Conservation (phyloP, 306 rosid species). For the Vicia villosa region DNA sequence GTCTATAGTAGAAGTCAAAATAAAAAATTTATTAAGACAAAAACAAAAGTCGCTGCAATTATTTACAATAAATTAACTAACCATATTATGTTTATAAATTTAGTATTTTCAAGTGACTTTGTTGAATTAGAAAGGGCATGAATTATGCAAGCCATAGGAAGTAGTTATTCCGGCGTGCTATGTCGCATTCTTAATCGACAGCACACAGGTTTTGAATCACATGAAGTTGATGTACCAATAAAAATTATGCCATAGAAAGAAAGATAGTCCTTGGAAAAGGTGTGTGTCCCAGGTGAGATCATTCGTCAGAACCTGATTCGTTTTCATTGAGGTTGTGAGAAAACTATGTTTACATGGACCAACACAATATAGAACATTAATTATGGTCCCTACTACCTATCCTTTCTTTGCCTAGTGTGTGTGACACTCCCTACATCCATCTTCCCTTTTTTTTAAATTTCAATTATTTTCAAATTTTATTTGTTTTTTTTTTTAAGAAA, state of each 20-base stretch:
- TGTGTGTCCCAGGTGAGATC: not conserved
- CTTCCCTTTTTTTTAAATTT: too few relatives aligned
- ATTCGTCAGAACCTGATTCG: constrained; percentile 31
- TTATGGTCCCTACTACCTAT: constrained; percentile 18
- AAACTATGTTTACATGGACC: constrained; percentile 7
- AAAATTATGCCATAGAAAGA: not conserved
- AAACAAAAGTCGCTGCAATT: not conserved
- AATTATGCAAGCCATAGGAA: not conserved
- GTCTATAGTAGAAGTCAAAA: not conserved
- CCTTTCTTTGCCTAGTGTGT: too few relatives aligned
- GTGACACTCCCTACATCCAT: too few relatives aligned
- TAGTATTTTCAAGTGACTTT: constrained; percentile 1
- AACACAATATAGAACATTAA: constrained; percentile 5
- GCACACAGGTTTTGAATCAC: constrained; percentile 31
- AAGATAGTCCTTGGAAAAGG: not conserved
- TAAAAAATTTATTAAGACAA: not conserved
- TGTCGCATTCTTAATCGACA: constrained; percentile 26
- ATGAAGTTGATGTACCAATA: constrained; percentile 3
- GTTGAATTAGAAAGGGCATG: constrained; percentile 20
- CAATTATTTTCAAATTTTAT: too few relatives aligned
- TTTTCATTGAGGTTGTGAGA: constrained; percentile 5
- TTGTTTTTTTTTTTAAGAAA: too few relatives aligned
- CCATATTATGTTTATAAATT: not conserved
- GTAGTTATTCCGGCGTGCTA: constrained; percentile 2
- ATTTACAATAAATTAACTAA: not conserved